Conservation (phyloP, 2,329 filamentous ascomycete genomes). For the Fusarium anguioides region DNA sequence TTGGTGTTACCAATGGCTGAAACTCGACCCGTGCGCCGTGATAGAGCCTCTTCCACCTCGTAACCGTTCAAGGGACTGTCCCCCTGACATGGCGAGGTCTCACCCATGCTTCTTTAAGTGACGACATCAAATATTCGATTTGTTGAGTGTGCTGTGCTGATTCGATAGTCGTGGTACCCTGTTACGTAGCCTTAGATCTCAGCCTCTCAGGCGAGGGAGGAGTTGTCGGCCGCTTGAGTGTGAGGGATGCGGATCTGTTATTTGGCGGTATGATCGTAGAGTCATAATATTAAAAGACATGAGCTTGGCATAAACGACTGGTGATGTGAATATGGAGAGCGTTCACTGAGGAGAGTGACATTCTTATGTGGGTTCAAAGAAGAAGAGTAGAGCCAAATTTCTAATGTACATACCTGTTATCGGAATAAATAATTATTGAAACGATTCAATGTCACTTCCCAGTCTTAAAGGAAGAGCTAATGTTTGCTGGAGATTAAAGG, state of each 20-base stretch:
- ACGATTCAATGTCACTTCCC: too few species aligned
- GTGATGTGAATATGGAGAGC: neutral
- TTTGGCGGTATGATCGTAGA: neutral
- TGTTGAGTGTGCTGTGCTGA: neutral
- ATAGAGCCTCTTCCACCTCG: too few species aligned
- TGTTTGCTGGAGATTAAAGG: neutral
- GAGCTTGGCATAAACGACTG: too few species aligned
- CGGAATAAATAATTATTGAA: too few species aligned
- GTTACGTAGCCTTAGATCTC: neutral
- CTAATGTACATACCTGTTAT: neutral
- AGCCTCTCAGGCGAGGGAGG: neutral
- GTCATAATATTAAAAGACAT: neutral
- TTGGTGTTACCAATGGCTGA: too few species aligned
- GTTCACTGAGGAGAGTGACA: neutral
- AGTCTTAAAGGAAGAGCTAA: neutral
- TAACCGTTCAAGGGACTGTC: too few species aligned
- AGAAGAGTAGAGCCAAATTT: neutral
- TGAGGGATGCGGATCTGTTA: neutral
- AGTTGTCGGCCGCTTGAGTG: neutral
- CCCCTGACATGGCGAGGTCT: too few species aligned
- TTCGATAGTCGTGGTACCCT: neutral
- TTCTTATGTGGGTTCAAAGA: neutral
- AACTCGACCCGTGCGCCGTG: too few species aligned
- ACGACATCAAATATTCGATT: neutral
- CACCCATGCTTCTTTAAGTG: neutral